These are phyloP conservation scores for Ceratocystis diversiconidia DNA, from an alignment of 2,329 filamentous ascomycete genomes.

Conservation along the genomic window DNA sequence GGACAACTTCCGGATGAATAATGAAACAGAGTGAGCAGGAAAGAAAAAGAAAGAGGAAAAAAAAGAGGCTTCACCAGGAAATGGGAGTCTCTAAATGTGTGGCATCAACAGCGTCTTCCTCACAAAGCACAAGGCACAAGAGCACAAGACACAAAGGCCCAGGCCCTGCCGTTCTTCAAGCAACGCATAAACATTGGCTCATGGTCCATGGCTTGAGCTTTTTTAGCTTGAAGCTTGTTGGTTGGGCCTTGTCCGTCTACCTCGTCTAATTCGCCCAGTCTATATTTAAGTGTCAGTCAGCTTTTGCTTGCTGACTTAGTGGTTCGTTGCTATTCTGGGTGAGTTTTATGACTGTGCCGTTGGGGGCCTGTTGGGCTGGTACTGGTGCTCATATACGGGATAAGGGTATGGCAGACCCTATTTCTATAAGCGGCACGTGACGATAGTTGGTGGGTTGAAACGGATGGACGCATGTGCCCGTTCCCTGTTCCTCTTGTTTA, in stretches of 20 bases:
- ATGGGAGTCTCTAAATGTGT: background rate
- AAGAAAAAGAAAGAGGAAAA: background rate
- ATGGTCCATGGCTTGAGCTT: background rate
- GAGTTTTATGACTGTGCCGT: background rate
- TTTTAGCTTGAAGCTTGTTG: constrained; percentile 4
- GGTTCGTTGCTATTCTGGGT: constrained; percentile 4
- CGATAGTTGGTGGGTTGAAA: too few species aligned
- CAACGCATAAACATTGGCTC: background rate
- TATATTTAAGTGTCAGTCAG: background rate
- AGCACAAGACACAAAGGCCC: too few species aligned
- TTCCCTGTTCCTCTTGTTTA: too few species aligned
- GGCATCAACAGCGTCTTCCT: background rate
- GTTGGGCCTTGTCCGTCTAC: background rate
- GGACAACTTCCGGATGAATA: background rate
- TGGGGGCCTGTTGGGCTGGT: background rate
- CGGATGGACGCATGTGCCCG: too few species aligned
- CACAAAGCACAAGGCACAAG: too few species aligned
- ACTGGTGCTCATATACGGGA: background rate
- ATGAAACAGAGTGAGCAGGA: background rate
- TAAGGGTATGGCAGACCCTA: background rate
- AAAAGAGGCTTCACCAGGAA: background rate
- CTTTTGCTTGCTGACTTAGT: background rate
- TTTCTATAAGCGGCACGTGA: fast-evolving
- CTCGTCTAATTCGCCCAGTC: background rate
- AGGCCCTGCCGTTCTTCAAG: too few species aligned